Evolutionary conservation across 352 stramenopile genomes (phyloP).

Genomic region (Phytophthora fragariae): DNA sequence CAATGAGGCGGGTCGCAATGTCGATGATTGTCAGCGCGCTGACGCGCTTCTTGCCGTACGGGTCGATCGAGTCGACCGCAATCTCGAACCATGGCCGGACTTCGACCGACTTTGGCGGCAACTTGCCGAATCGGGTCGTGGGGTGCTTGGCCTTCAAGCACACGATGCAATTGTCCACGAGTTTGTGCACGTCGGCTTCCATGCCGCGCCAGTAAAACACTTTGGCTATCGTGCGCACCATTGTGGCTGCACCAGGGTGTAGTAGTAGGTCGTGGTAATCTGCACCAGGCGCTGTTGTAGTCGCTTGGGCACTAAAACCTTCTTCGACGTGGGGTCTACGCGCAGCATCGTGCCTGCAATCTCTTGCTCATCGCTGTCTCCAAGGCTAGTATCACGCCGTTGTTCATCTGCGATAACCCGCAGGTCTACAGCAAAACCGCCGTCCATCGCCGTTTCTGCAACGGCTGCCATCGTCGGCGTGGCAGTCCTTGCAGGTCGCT

Average conservation of each 20-base stretch:
- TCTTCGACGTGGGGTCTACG: neutral
- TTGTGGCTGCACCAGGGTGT: neutral
- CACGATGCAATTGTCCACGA: too few relatives aligned
- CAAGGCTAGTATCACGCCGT: neutral
- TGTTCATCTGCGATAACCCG: neutral
- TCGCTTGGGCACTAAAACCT: neutral
- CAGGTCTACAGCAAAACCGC: neutral
- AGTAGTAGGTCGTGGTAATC: neutral
- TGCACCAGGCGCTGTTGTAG: neutral
- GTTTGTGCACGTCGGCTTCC: too few relatives aligned
- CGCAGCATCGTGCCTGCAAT: neutral
- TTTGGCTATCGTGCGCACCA: neutral
- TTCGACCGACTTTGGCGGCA: too few relatives aligned
- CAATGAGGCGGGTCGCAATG: conserved; percentile 4
- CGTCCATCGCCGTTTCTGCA: neutral
- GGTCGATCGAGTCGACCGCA: conserved; percentile 1
- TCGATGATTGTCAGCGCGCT: conserved; percentile 10
- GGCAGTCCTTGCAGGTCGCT: too few relatives aligned
- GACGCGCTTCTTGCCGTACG: neutral
- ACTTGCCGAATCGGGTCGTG: too few relatives aligned
- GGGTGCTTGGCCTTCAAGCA: too few relatives aligned
- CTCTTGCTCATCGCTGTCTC: neutral
- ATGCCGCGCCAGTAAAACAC: too few relatives aligned
- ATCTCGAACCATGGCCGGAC: conserved; percentile 7
- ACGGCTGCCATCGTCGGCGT: neutral